phyloP scores from a whole-genome alignment of 208 protist species.

The Crithidia brevicula region DNA sequence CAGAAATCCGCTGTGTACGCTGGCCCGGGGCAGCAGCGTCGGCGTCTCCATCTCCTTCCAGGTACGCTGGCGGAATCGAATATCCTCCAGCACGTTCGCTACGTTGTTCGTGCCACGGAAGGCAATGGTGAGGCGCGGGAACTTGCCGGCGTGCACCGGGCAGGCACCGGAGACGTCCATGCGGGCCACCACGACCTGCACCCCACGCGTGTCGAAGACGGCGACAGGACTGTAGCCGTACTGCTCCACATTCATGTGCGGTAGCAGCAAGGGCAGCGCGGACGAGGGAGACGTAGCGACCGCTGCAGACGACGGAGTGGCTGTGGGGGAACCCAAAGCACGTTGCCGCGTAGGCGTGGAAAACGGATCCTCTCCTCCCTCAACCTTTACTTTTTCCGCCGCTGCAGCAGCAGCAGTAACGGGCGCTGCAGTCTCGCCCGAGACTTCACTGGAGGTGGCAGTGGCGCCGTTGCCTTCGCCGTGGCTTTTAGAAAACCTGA shows the following conservation, averaged over 20 bases:
- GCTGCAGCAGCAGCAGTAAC: too few relatives aligned
- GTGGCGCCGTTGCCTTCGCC: neutral
- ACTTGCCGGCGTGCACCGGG: slow-evolving; percentile 41
- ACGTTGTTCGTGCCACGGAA: slow-evolving; percentile 87
- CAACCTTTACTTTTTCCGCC: too few relatives aligned
- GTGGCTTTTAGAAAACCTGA: neutral
- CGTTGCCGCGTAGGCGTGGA: neutral
- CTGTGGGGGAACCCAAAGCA: neutral
- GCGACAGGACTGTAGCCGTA: slow-evolving; percentile 77
- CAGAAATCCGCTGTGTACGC: slow-evolving; percentile 83
- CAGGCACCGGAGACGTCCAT: slow-evolving; percentile 45
- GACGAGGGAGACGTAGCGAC: neutral
- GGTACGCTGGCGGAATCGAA: slow-evolving; percentile 58
- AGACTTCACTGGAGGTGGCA: too few relatives aligned
- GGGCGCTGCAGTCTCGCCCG: too few relatives aligned
- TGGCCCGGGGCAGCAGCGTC: slow-evolving; percentile 37
- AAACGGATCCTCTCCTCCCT: too few relatives aligned
- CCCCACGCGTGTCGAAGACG: slow-evolving; percentile 60
- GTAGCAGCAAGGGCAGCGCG: neutral
- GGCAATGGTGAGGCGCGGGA: slow-evolving; percentile 66
- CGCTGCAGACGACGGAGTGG: neutral
- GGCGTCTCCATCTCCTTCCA: slow-evolving; percentile 76
- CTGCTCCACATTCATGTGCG: slow-evolving; percentile 58
- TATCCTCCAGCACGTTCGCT: slow-evolving; percentile 65
- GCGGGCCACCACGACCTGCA: slow-evolving; percentile 73